Conservation (phyloP, 2,329 filamentous ascomycete genomes). For the Ascochyta fabae region DNA sequence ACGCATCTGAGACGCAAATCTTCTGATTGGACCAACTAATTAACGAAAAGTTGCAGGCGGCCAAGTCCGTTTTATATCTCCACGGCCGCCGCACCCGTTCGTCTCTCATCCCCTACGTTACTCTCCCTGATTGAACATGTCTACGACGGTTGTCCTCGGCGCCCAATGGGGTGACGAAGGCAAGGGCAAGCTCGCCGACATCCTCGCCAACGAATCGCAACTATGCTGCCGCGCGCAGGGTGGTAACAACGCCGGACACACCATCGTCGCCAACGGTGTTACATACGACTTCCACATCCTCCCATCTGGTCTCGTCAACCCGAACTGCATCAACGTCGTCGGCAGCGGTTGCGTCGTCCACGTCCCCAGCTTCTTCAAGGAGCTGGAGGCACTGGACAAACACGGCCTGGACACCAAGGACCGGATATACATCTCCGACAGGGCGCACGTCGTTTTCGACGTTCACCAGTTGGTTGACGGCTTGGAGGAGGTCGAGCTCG, state of each 20-base stretch:
- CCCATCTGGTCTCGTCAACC: slow-evolving; percentile 72
- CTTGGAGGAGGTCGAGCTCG: slow-evolving; percentile 65
- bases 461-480: slow-evolving; percentile 73
- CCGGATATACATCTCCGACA: slow-evolving; percentile 68
- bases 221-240: slow-evolving; percentile 66
- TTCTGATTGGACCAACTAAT: slow-evolving; percentile 28
- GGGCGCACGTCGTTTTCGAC: slow-evolving; percentile 69
- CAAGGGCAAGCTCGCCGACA: slow-evolving; percentile 67
- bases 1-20: slow-evolving; percentile 26
- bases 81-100: slow-evolving; percentile 24
- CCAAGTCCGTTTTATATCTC: slow-evolving; percentile 30
- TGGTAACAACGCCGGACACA: slow-evolving; percentile 64
- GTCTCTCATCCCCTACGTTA: slow-evolving; percentile 4
- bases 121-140: slow-evolving; percentile 37
- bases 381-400: slow-evolving; percentile 65
- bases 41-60: slow-evolving; percentile 23
- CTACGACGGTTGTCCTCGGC: slow-evolving; percentile 65
- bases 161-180: slow-evolving; percentile 67
- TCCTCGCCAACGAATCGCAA: slow-evolving; percentile 59
- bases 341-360: slow-evolving; percentile 71
- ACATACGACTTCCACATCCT: slow-evolving; percentile 55
- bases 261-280: slow-evolving; percentile 53
- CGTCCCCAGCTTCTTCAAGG: slow-evolving; percentile 70
- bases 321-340: slow-evolving; percentile 74
- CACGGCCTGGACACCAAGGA: slow-evolving; percentile 66